These are phyloP conservation scores for Scheffersomyces ergatensis DNA, from an alignment of 805 yeast genomes.

Conservation along the genomic window DNA sequence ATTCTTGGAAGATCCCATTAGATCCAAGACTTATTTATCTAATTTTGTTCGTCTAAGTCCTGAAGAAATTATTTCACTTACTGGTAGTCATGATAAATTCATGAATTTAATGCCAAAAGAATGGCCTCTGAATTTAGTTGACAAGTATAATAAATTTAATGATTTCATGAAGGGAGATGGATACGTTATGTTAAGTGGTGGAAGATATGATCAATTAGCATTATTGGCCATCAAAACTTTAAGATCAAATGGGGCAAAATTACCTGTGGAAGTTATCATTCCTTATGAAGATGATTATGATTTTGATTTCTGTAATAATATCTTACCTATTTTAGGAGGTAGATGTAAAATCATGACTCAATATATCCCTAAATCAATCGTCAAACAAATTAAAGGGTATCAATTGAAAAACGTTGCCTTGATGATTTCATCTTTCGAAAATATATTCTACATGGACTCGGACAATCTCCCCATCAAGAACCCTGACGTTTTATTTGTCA, in stretches of 20 bases:
- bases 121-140: conserved; percentile 18
- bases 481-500: conserved; percentile 33
- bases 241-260: conserved; percentile 28
- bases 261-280: conserved; percentile 38
- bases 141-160: conserved; percentile 16
- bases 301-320: conserved; percentile 26
- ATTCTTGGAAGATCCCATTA: conserved; percentile 24
- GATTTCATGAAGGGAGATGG: conserved; percentile 37
- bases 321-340: conserved; percentile 32
- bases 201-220: conserved; percentile 31
- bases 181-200: conserved; percentile 40
- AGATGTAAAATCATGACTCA: conserved; percentile 49
- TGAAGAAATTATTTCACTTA: conserved; percentile 16
- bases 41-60: conserved; percentile 17
- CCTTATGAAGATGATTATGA: conserved; percentile 32
- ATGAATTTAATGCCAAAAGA: conserved; percentile 17
- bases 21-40: conserved; percentile 22
- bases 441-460: conserved; percentile 36
- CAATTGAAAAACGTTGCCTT: conserved; percentile 38
- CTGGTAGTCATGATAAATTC: conserved; percentile 19
- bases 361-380: conserved; percentile 21
- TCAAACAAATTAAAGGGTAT: conserved; percentile 23
- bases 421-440: conserved; percentile 33
- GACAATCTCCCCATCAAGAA: conserved; percentile 36
- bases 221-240: conserved; percentile 30